phyloP scores from a whole-genome alignment of 2,329 filamentous ascomycete species.

The Blastomyces emzantsi region DNA sequence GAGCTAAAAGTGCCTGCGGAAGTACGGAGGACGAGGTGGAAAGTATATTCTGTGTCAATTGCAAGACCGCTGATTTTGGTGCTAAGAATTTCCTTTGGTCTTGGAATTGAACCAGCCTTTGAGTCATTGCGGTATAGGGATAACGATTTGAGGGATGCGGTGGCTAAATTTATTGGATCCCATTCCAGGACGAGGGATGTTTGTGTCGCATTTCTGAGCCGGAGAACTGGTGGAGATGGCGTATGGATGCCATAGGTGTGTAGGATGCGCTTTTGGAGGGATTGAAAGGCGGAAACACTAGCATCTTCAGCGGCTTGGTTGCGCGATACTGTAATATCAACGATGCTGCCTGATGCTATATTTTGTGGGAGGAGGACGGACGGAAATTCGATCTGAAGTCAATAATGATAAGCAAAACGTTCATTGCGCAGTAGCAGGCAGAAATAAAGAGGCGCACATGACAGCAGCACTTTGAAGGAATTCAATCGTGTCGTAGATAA shows the following conservation, averaged over 20 bases:
- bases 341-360: slow-evolving; percentile 92
- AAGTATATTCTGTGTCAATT: slow-evolving; percentile 93
- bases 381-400: slow-evolving; percentile 83
- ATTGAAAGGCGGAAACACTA: slow-evolving; percentile 65
- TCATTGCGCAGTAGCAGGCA: not conserved
- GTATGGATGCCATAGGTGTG: slow-evolving; percentile 73
- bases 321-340: slow-evolving; percentile 90
- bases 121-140: slow-evolving; percentile 91
- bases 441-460: not conserved
- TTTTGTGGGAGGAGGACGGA: slow-evolving; percentile 93
- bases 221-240: slow-evolving; percentile 67
- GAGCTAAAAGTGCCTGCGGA: slow-evolving; percentile 79
- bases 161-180: slow-evolving; percentile 90
- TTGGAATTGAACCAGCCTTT: slow-evolving; percentile 91
- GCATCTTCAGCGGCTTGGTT: slow-evolving; percentile 70
- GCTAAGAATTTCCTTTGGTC: slow-evolving; percentile 75
- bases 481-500: not conserved
- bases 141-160: slow-evolving; percentile 80
- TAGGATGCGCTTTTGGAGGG: slow-evolving; percentile 84
- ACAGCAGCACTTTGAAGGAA: not conserved
- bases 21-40: slow-evolving; percentile 85
- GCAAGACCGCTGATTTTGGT: slow-evolving; percentile 95
- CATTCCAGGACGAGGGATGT: slow-evolving; percentile 98
- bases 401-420: slow-evolving; percentile 7
- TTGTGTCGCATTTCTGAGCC: slow-evolving; percentile 94